Base-by-base conservation (phyloP, 169 alveolate genomes). In the Cryptosporidium viatorum region DNA sequence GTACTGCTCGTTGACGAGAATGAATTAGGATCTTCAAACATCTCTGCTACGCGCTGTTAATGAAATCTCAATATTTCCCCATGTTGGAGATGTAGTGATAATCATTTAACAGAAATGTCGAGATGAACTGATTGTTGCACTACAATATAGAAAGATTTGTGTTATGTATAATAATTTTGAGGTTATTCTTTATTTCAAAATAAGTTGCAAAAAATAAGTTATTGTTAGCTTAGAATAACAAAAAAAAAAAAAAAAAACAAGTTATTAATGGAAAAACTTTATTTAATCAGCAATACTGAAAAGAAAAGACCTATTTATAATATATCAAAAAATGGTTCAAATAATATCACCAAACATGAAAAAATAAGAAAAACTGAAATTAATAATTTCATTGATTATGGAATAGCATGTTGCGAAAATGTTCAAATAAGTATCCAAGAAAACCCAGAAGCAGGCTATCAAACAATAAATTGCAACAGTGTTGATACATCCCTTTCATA, bases 31-130 rank as follows among this genome's bases (percentile, higher is more conserved):
- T 73, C 86, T 73, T 12, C 12, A 58, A 73, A 73, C 71, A 23
- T 3, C 86, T 55, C 86, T 55, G 60, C 55, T 73, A 16, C 86
- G 86, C 86, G 86, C 86, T 73, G 39, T 18, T 3, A 16, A 2
- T 23, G 6, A 16, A 73, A 73, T 73, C 86, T 73, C 86, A 55
- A 52, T 52, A 59, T 73, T 52, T 39, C 23, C 6, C 23, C 12
- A 12, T 23, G 55, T 73, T 51, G 55, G 55, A 58, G 86, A 58
- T 73, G 51, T 43, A 35, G 7, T 70, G 23, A 26, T 50, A 9
- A 41, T 18, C 7, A 8, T 6, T 35, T 2, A 60, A 65, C 48
- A 65, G 23, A 39, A 69, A 37, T 14, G 37, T 35, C 29, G 58
- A 37, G 60, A 55, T 55, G 67, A 55, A 55, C 7, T 48, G 12